Conservation (phyloP, 306 rosid genomes). For the Ziziphus jujuba region DNA sequence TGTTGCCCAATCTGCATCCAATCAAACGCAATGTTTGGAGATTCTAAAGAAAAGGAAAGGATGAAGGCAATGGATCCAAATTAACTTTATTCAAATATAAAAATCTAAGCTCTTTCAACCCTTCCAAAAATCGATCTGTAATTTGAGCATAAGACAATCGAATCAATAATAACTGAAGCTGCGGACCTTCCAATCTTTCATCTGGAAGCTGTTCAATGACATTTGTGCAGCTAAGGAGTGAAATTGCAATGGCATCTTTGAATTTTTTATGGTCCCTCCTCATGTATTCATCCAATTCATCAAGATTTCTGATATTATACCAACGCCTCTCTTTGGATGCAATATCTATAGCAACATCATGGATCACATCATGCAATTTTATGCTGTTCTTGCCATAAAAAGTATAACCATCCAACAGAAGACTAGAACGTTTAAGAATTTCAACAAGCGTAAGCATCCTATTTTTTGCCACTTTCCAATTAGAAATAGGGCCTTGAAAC, state of each 20-base stretch:
- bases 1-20: background rate
- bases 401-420: conserved; percentile 27
- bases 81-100: background rate
- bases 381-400: no score
- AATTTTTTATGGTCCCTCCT: no score
- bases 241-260: no score
- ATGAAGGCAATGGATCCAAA: background rate
- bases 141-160: no score
- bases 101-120: background rate
- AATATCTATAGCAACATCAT: conserved; percentile 10
- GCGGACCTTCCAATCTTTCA: background rate
- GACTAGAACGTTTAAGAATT: background rate
- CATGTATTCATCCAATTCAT: background rate
- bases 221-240: no score
- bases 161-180: background rate
- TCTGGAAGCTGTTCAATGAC: no score
- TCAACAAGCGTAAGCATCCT: conserved; percentile 12
- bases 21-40: background rate
- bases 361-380: conserved; percentile 16
- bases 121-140: background rate
- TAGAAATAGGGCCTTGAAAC: background rate
- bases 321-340: background rate
- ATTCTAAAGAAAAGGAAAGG: background rate
- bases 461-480: background rate
- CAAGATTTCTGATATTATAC: background rate